Base-by-base conservation (phyloP, 2,329 filamentous ascomycete species). In the Lojkania enalia region DNA sequence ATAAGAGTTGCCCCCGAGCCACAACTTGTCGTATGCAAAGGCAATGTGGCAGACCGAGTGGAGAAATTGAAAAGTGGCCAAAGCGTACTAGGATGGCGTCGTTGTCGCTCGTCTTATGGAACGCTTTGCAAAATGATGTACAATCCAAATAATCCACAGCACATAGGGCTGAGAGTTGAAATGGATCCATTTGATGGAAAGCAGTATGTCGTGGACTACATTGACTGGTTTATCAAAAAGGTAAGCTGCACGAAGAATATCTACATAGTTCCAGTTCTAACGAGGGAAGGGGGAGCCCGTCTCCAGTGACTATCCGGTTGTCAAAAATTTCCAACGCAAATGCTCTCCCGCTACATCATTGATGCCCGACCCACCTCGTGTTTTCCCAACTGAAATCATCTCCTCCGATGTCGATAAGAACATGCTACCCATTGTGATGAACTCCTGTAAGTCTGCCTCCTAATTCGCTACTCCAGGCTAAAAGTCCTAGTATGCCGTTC, bases 11-110 rank as follows among this genome's bases (percentile, higher is more conserved):
- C 57, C 12, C 69, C 72, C 7, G 76, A 79, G 25, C 76, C 76
- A 0, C 75, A 78, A 38, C 71, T 79, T 0, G 74, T 77, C 11
- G 75, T 79, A 1, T 74, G 76, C n/a, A 74, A 74, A 40, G 76
- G 77, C 0, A 60, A 79, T 7, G 69, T 79, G 2, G 64, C 74
- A 1, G 75, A 79, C 36, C 66, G 74, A 14, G 65, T 77, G 25
- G 73, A 77, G 42, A 72, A 65, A 30, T 61, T 74, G 11, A 71
- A 67, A 2, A 63, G 63, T 19, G 63, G 63, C 3, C 55, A 59
- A 5, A 53, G 74, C 0, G 72, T 77, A 3, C 61, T 79, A 12
- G 50, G 44, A 13, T 54, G 53, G 55, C 43, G 55, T 4, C 59
- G 55, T 32, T 51, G 48, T 30, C 39, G 58, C 15, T 45, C 58